Conservation (phyloP, 2,329 filamentous ascomycete species). For the Trichoderma gracile region DNA sequence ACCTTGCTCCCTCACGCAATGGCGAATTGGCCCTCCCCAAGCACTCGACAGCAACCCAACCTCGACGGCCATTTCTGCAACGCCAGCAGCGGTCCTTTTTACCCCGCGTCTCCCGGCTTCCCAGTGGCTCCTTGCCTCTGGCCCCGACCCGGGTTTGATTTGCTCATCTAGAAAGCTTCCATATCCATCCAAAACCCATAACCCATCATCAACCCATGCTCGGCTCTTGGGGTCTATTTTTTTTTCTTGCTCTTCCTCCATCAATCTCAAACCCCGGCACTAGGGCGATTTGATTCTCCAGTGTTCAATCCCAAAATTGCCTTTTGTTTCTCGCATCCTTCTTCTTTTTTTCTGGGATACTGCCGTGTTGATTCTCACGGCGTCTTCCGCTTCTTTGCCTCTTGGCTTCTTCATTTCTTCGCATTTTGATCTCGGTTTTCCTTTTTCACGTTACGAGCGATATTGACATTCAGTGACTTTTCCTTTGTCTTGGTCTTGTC, state of each 20-base stretch:
- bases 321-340: neutral
- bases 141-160: neutral
- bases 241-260: neutral
- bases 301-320: neutral
- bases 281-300: neutral
- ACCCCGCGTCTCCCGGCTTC: conserved; percentile 21
- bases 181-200: neutral
- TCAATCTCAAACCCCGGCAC: conserved; percentile 15
- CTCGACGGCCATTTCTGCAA: neutral
- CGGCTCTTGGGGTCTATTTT: neutral
- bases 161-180: conserved; percentile 20
- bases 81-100: conserved; percentile 2
- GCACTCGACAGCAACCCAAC: neutral
- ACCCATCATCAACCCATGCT: conserved; percentile 8
- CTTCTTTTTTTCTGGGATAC: neutral
- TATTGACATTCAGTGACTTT: neutral
- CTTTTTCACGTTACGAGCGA: neutral
- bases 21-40: neutral
- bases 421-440: no score
- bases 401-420: neutral
- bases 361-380: neutral
- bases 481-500: neutral
- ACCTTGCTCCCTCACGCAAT: conserved; percentile 1
- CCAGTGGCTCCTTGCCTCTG: neutral
- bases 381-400: neutral